Evolutionary conservation across 192 early-diverging fungal species (phyloP).

Genomic region (Spizellomyces punctatus): DNA sequence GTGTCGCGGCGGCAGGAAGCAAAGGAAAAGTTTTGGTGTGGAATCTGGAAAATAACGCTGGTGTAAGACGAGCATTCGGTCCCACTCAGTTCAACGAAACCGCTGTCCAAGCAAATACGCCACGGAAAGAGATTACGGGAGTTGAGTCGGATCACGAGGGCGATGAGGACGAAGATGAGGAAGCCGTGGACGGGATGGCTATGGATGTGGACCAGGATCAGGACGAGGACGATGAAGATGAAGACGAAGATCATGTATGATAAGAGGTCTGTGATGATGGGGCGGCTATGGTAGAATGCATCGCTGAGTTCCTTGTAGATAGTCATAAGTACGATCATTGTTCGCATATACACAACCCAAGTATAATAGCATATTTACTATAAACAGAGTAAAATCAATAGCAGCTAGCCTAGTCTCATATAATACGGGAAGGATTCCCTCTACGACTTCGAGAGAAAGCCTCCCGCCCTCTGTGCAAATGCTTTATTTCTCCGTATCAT

Average conservation of each 20-base stretch:
- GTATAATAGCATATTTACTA: no score
- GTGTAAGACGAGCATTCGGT: slow-evolving; percentile 70
- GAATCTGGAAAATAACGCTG: slow-evolving; percentile 89
- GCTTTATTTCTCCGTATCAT: slow-evolving; percentile 47
- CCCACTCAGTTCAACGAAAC: slow-evolving; percentile 10
- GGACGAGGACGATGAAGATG: slow-evolving; percentile 40
- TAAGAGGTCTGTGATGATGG: no score
- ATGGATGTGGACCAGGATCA: slow-evolving; percentile 37
- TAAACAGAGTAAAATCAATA: no score
- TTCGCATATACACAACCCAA: no score
- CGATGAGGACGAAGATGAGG: slow-evolving; percentile 47
- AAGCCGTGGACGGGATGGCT: slow-evolving; percentile 21
- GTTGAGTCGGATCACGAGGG: slow-evolving; percentile 38
- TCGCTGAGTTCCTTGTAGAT: no score
- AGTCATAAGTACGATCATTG: no score
- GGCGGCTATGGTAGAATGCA: no score
- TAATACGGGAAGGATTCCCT: neutral
- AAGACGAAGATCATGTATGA: neutral
- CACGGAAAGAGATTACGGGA: slow-evolving; percentile 33
- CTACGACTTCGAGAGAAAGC: neutral
- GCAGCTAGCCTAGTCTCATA: no score
- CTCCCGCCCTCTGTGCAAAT: slow-evolving; percentile 38
- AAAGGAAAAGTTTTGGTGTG: slow-evolving; percentile 89
- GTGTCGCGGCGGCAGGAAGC: slow-evolving; percentile 84
- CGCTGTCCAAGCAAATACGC: neutral